Evolutionary conservation across 768 basidiomycete genomes (phyloP), one percentile per base, ranked within the genome.

Genomic region (Rhodotorula kratochvilovae): DNA sequence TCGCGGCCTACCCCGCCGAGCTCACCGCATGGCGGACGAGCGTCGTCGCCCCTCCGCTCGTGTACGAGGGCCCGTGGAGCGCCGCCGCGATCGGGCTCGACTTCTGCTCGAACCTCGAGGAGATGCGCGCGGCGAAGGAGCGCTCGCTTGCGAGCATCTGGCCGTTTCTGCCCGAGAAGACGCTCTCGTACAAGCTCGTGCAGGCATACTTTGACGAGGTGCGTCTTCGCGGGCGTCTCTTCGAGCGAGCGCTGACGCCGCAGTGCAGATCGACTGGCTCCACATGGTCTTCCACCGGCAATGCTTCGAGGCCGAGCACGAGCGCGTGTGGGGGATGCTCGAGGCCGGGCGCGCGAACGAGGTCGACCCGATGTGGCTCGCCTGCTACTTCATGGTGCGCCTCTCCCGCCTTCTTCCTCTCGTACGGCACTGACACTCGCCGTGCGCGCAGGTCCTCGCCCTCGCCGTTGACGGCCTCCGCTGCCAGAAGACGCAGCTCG

Each of bases 341-440:
- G 58, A 61, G 15, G 46, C 25, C 0, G 68, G 71, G 13, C 61
- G 68, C 4, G 35, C 63, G 11, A 71, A 67, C 17, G 66, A 66
- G 48, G 62, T 75, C 35, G 74, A 75, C 58, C 67, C 71, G 35
- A 61, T 75, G 43, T 75, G 68, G 68, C 59, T 70, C 27, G 63
- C 61, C 3, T 63, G 63, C 23, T 72, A 65, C 45, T 70, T 65
- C 43, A 72, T 75, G 70, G 74, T 72, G 21, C n/a, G 65, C 39
- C 19, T 15, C 51, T 12, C 23, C 3, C 27, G 7, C 50, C 27
- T 25, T 31, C 29, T 27, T 27, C 6, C 7, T 7, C 15, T 46
- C 45, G 45, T 2, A 23, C 19, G 8, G 45, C 21, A 23, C 45
- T 46, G 2, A 46, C 48, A 11, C 25, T n/a, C 11, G 13, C 0